Base-by-base conservation (phyloP, 345 rosid genomes). In the Raphanus sativus region DNA sequence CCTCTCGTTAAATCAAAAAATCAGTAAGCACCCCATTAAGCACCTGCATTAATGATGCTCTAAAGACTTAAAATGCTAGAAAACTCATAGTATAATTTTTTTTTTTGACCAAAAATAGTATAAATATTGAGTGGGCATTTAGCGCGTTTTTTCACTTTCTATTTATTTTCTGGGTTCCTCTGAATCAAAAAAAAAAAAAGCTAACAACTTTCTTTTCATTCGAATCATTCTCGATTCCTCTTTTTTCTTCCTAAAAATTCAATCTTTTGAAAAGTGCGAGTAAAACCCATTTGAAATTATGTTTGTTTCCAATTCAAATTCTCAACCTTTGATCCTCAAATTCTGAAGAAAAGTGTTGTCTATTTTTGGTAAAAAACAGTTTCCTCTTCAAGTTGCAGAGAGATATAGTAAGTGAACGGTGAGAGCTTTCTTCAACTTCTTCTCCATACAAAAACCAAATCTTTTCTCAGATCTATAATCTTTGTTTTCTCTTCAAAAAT, bases 191-290 rank as follows among this genome's bases (percentile, higher is more conserved):
- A 21, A 21, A 21, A 21, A 21, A 17, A 62, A 74, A 69, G 71
- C 32, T 17, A 61, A 50, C 28, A 67, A 67, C 79, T 79, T 74
- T 74, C 69, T 21, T 79, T 74, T 74, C 52, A 58, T 79, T 80
- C 83, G 83, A 80, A 80, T 75, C 76, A 80, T 55, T 70, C 83
- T 56, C 73, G 71, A 75, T 80, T 79, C 71, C 56, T 80, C 56
- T 80, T 80, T 40, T 75, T 16, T 48, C 17, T 32, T 75, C 56
- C 83, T 60, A 75, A 74, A 74, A 69, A 55, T 75, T 30, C 56
- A 79, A 26, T 80, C 71, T 80, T 69, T 79, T 69, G 24, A 54
- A 42, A 61, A 62, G 21, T 30, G 40, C 58, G 69, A 69, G 82
- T 73, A 63, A 42, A 61, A 54, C 65, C 69, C 59, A 73, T 73